A percentile compares a stretch with the other conserved stretches of the same genome.
phyloP scores from a whole-genome alignment of 163 green algal genomes.

The Chloromonas sp. region DNA sequence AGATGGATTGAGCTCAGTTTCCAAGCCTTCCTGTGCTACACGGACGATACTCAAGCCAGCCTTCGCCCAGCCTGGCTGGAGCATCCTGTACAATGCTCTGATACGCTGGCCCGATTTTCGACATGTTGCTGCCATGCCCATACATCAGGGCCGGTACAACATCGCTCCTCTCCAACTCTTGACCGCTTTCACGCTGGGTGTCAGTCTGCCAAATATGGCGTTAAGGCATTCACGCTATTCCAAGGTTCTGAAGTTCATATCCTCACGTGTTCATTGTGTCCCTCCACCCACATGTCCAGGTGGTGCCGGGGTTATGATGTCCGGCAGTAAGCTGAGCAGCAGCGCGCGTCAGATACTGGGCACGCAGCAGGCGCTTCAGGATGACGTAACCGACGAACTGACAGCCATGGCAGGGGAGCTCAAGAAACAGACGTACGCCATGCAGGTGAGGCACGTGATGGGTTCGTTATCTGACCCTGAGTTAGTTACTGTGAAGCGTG shows the following conservation, averaged over 20 bases:
- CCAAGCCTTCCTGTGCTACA: too few relatives aligned
- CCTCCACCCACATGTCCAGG: too few relatives aligned
- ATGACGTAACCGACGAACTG: slow-evolving; percentile 67
- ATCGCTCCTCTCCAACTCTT: too few relatives aligned
- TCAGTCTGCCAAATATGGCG: not conserved
- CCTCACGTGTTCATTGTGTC: too few relatives aligned
- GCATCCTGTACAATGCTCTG: too few relatives aligned
- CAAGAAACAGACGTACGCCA: slow-evolving; percentile 55
- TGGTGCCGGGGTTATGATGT: not conserved
- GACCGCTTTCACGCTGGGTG: not conserved
- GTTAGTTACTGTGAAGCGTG: not conserved
- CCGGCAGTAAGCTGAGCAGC: not conserved
- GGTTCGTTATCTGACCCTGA: not conserved
- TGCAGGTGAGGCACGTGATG: slow-evolving; percentile 26
- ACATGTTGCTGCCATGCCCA: not conserved
- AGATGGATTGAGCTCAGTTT: not conserved
- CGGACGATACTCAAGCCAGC: too few relatives aligned
- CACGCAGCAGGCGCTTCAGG: slow-evolving; percentile 42
- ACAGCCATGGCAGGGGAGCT: slow-evolving; percentile 52
- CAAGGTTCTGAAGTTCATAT: too few relatives aligned
- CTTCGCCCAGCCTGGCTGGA: too few relatives aligned
- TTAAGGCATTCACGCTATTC: too few relatives aligned
- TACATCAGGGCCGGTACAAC: too few relatives aligned
- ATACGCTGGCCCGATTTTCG: too few relatives aligned
- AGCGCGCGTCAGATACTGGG: slow-evolving; percentile 1